Base-by-base conservation (phyloP, 2,329 filamentous ascomycete genomes). In the Neoscytalidium dimidiatum region DNA sequence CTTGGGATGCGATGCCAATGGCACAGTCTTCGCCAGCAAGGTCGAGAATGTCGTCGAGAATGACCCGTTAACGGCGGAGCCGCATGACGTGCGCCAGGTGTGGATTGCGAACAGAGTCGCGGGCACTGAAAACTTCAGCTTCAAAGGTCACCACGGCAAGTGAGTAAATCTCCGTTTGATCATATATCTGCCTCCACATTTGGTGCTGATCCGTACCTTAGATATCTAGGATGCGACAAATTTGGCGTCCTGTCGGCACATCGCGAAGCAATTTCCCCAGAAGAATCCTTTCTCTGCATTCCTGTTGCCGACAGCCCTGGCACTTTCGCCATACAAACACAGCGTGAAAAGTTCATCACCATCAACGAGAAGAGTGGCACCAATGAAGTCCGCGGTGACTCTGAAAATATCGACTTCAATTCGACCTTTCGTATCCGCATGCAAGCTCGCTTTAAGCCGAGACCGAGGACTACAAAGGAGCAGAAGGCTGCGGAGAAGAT, bases 401-500 rank as follows among this genome's bases (percentile, higher is more conserved):
- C 87, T 7, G 86, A 89, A 14, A 79, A 81, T 8, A 86, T 88
- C 58, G 85, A 83, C 4, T 91, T 91, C 72, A 86, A 85, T 70
- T 92, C 92, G 9, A 90, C 88, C 6, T 76, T 96, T 66, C 85
- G 92, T 57, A 86, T 98, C 71, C 90, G 94, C 62, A 97, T 98
- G 94, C 94, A 98, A 80, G 92, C 94, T 23, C 85, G 92, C 58
- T 98, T 96, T 82, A 97, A 97, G 82, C 94, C 94, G 8, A 86
- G 86, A 68, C 78, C 95, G 51, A 91, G 90, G 78, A 90, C 90
- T 9, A 86, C 84, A 0, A 96, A 94, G 79, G 92, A 94, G 74
- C 91, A 92, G 68, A 95, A 91, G 81, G 90, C 91, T 0, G 85
- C 86, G 70, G 89, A 94, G 71, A 96, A 94, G 81, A 92, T 99